Evolutionary conservation across 2,329 filamentous ascomycete genomes (phyloP).

Genomic region (Colletotrichum cereale): DNA sequence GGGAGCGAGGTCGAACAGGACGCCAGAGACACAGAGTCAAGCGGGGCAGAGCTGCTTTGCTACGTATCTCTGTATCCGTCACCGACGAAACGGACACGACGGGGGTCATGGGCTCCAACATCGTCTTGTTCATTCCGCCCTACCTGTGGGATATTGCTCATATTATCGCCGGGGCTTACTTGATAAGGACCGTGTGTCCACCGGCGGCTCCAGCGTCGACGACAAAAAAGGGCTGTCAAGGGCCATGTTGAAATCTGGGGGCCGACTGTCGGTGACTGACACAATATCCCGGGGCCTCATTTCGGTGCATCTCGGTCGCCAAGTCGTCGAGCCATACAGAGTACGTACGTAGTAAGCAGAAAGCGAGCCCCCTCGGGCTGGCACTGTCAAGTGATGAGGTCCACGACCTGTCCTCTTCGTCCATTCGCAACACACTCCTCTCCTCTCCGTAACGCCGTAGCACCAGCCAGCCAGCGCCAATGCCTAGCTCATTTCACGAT

Average conservation of each 20-base stretch:
- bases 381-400: conserved; percentile 36
- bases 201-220: conserved; percentile 32
- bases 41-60: conserved; percentile 17
- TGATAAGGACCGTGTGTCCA: conserved; percentile 14
- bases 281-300: conserved; percentile 32
- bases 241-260: conserved; percentile 23
- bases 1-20: conserved; percentile 3
- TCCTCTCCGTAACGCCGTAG: not conserved
- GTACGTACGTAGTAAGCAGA: too few relatives aligned
- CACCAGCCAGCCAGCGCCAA: conserved; percentile 16
- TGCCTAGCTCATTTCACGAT: conserved; percentile 24
- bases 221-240: conserved; percentile 6
- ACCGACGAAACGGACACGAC: conserved; percentile 13
- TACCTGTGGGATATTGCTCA: conserved; percentile 22
- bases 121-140: conserved; percentile 8
- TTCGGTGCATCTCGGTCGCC: conserved; percentile 37
- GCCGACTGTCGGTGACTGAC: conserved; percentile 39
- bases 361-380: conserved; percentile 13
- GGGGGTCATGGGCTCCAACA: conserved; percentile 4
- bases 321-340: conserved; percentile 34
- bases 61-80: conserved; percentile 2
- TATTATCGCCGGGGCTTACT: conserved; percentile 24
- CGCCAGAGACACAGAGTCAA: conserved; percentile 17
- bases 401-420: conserved; percentile 19
- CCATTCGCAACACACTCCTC: conserved; percentile 13